A percentile compares a stretch with the other conserved stretches of the same genome.
Conservation (phyloP, 305 asterid species). For the Coffea humblotiana region DNA sequence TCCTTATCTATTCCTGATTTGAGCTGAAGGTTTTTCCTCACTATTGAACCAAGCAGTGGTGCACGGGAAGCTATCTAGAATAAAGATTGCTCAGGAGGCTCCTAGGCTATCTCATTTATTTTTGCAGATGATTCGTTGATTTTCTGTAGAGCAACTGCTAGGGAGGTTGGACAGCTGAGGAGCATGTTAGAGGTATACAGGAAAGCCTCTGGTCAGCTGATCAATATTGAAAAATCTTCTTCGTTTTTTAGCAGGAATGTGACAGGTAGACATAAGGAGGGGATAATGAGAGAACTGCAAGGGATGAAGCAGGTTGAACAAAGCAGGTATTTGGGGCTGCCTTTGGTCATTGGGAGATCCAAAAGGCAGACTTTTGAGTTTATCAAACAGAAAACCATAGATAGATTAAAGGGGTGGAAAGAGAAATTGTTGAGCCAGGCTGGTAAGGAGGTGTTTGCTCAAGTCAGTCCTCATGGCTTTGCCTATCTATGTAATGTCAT, state of each 20-base stretch:
- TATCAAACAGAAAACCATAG: accelerated
- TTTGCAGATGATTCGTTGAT: background rate
- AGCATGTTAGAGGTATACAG: too few species aligned
- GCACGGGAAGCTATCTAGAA: accelerated
- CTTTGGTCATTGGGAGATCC: background rate
- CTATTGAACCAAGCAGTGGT: background rate
- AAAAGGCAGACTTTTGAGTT: background rate
- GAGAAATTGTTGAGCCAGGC: background rate
- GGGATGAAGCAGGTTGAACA: background rate
- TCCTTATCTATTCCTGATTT: too few species aligned
- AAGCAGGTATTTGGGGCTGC: background rate
- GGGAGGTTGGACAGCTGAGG: background rate
- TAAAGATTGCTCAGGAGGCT: background rate
- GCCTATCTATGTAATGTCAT: too few species aligned
- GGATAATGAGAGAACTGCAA: background rate
- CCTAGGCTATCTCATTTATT: background rate
- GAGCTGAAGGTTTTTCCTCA: too few species aligned
- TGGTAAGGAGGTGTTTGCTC: background rate
- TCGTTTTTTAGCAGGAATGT: background rate
- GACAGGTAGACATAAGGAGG: too few species aligned
- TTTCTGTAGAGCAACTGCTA: background rate
- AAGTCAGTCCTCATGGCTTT: too few species aligned
- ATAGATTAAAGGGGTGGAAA: background rate
- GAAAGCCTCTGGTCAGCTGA: background rate
- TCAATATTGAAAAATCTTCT: background rate